Evolutionary conservation across 2,329 filamentous ascomycete genomes (phyloP), one percentile per base, ranked within the genome.

Genomic region (Aspergillus novoparasiticus): DNA sequence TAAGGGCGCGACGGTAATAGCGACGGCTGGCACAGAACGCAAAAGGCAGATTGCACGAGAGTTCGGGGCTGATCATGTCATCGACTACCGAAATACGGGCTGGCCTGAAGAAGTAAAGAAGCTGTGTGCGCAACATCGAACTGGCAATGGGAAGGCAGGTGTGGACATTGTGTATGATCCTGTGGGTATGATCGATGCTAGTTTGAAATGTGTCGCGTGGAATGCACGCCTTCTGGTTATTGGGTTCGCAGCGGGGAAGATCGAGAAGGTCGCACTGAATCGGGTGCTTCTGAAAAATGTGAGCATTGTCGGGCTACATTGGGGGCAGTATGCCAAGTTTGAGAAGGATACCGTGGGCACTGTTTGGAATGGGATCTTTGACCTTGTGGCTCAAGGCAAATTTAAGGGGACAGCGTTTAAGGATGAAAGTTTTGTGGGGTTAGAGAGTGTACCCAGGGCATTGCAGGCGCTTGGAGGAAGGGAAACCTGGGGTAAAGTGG

Each of bases 81-180:
- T 98, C 63, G 88, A 94, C 77, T 97, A 97, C 78, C 84, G 84
- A 21, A 89, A 90, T 84, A 85, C 87, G n/a, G 82, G 83, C 2
- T 89, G 87, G 87, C 84, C 86, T 2, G 83, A 88, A 66, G 78
- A 88, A 64, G 93, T 97, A 55, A 91, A 91, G 81, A 88, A 87
- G 69, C 78, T 98, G 51, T 81, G 79, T 65, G 72, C 75, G 26
- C 66, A 73, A 64, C 69, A 82, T 51, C 70, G 80, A 63, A 94
- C 90, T 5, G 92, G 91, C 0, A 87, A 88, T 66, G 86, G 86
- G 1, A 81, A 84, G 50, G 75, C 76, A 0, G 88, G 93, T 12
- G 94, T 97, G 21, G 94, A 98, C 78, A 92, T 98, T 58, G 94
- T 98, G 26, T 98, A 93, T 80, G 94, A 98, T 77, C 93, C 94